Evolutionary conservation across 495 filamentous ascomycete species (phyloP).

Genomic region (Tuber melanosporum): DNA sequence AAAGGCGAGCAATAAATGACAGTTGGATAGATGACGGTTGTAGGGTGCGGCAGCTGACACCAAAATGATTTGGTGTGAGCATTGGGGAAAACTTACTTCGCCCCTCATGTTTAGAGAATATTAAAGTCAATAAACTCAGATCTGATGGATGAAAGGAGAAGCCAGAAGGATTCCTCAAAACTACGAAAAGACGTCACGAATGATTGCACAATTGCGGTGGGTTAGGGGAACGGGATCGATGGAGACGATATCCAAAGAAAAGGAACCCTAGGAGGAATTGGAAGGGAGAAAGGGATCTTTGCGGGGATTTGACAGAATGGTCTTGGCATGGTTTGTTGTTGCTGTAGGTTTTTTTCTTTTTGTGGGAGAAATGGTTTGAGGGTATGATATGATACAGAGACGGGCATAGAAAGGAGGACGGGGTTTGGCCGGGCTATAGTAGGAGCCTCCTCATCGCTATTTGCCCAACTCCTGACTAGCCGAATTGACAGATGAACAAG

Average conservation of each 20-base stretch:
- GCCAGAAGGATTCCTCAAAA: conserved; percentile 11
- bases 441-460: not conserved
- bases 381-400: not conserved
- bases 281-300: not conserved
- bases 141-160: conserved; percentile 8
- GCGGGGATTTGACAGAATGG: not conserved
- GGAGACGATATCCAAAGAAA: not conserved
- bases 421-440: not conserved
- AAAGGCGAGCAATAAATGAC: conserved; percentile 17
- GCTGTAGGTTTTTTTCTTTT: not conserved
- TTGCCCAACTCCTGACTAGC: not conserved
- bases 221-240: not conserved
- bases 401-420: not conserved
- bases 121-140: conserved; percentile 10
- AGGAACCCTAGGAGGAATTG: not conserved
- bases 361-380: not conserved
- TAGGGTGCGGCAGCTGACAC: conserved; percentile 15
- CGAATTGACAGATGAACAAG: not conserved
- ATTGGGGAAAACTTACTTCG: conserved; percentile 46
- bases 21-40: not conserved
- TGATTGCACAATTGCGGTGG: not conserved
- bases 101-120: conserved; percentile 48
- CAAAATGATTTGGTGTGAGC: conserved; percentile 1
- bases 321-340: not conserved
- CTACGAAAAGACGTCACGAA: not conserved